Evolutionary conservation across 768 basidiomycete genomes (phyloP).

Genomic region (Hygrophorus pudorinus): DNA sequence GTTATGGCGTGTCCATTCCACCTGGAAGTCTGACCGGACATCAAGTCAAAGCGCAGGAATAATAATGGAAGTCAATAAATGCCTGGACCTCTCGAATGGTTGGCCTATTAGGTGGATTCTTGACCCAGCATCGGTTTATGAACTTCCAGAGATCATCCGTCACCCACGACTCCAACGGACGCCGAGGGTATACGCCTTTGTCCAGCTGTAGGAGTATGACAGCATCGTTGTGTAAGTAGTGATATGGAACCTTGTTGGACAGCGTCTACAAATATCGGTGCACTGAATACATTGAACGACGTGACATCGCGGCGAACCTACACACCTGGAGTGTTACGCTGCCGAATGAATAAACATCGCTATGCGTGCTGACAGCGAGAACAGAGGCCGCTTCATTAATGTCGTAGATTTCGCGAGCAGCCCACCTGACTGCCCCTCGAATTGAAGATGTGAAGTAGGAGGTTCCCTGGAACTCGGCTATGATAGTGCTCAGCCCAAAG

Average conservation of each 20-base stretch:
- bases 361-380: conserved; percentile 7
- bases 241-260: conserved; percentile 6
- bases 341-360: conserved; percentile 29
- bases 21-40: too few species aligned
- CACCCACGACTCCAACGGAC: conserved; percentile 1
- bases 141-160: conserved; percentile 6
- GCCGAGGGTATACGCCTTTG: conserved; percentile 4
- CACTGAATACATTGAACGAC: not conserved
- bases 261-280: not conserved
- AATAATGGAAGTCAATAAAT: not conserved
- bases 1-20: too few species aligned
- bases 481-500: conserved; percentile 24
- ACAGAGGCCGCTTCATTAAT: conserved; percentile 7
- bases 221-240: conserved; percentile 5
- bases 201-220: conserved; percentile 4
- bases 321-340: conserved; percentile 19
- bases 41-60: not conserved
- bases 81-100: not conserved
- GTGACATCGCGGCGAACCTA: not conserved
- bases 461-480: conserved; percentile 11
- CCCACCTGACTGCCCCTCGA: conserved; percentile 23
- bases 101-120: conserved; percentile 1
- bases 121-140: conserved; percentile 5
- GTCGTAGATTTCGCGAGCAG: conserved; percentile 23
- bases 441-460: conserved; percentile 19